phyloP scores from a whole-genome alignment of 306 rosid species.

The Lagenaria siceraria region DNA sequence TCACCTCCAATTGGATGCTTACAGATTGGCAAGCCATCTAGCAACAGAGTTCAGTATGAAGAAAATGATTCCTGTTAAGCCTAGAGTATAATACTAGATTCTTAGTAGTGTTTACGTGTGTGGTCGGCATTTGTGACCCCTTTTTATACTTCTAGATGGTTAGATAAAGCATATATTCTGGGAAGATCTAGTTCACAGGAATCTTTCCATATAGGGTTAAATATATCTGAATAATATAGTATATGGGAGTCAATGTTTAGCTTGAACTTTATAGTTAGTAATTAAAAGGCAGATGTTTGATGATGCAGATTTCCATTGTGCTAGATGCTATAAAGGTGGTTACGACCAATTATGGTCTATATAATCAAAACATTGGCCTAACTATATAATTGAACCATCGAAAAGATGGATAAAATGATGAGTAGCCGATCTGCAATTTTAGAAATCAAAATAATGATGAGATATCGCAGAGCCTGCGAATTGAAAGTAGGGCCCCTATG shows the following conservation, averaged over 20 bases:
- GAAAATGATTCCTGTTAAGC: slow-evolving; percentile 58
- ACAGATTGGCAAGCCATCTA: slow-evolving; percentile 75
- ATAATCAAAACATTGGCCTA: background rate
- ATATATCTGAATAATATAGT: slow-evolving; percentile 1
- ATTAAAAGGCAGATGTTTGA: background rate
- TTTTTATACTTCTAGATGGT: slow-evolving; percentile 25
- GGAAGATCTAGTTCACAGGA: slow-evolving; percentile 28
- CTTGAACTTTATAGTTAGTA: slow-evolving; percentile 2
- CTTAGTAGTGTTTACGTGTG: slow-evolving; percentile 30
- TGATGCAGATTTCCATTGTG: background rate
- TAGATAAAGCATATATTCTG: slow-evolving; percentile 35
- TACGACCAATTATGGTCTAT: background rate
- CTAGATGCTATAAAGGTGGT: background rate
- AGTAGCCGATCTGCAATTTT: background rate
- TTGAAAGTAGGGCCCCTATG: background rate
- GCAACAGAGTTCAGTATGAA: slow-evolving; percentile 58
- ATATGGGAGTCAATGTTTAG: background rate
- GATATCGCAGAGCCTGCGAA: background rate
- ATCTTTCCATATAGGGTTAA: slow-evolving; percentile 19
- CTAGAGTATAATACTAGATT: slow-evolving; percentile 7
- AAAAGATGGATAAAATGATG: background rate
- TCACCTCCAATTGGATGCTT: slow-evolving; percentile 74
- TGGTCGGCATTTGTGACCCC: slow-evolving; percentile 48
- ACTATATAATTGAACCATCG: background rate
- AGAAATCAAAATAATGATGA: background rate